phyloP scores from a whole-genome alignment of 1,139 yeast genomes.

The Geotrichum histeridarum region DNA sequence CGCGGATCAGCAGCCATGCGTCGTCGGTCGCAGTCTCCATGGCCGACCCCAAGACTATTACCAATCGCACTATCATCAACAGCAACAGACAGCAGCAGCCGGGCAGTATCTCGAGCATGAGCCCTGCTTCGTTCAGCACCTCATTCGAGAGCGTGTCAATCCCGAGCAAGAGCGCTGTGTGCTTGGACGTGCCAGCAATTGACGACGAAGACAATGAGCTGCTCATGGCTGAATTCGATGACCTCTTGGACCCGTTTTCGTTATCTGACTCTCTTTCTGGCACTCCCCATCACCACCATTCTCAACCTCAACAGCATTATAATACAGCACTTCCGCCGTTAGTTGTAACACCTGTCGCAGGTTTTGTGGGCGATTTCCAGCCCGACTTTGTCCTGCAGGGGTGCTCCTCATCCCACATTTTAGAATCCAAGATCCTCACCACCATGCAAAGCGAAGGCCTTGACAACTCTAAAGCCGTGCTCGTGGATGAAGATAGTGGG shows the following conservation, averaged over 20 bases:
- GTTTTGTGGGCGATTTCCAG: conserved; percentile 3
- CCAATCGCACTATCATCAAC: neutral
- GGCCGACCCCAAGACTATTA: neutral
- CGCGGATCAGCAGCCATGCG: neutral
- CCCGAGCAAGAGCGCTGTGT: conserved; percentile 11
- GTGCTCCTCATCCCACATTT: neutral
- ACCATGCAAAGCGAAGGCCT: neutral
- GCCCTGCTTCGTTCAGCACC: neutral
- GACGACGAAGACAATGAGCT: neutral
- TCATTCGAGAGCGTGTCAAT: conserved; percentile 11
- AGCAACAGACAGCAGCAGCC: too few relatives aligned
- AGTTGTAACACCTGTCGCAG: conserved; percentile 4
- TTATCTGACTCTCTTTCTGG: neutral
- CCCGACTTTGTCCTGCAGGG: conserved; percentile 10
- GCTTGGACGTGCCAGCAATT: conserved; percentile 13
- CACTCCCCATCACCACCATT: neutral
- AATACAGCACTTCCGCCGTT: neutral
- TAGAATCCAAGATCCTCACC: neutral
- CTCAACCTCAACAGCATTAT: too few relatives aligned
- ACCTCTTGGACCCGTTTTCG: neutral
- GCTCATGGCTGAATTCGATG: neutral
- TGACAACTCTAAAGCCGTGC: neutral
- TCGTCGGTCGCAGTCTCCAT: conserved; percentile 3
- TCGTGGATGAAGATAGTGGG: neutral
- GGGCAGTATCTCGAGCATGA: neutral